These are phyloP conservation scores for Arthrobotrys musiformis DNA, from an alignment of 2,329 filamentous ascomycete genomes.

Conservation along the genomic window DNA sequence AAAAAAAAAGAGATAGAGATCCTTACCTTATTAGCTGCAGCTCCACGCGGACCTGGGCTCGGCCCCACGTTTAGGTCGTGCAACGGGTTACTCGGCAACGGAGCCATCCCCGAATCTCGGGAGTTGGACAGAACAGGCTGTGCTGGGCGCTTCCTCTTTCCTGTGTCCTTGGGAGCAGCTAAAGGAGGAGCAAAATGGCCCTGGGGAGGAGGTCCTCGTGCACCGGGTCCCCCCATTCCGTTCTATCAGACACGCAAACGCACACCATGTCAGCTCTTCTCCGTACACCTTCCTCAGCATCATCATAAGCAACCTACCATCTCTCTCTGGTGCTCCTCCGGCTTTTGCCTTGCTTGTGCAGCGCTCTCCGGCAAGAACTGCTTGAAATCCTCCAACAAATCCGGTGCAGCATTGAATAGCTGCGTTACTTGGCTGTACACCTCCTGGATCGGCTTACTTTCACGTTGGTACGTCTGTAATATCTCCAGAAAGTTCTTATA, in stretches of 20 bases:
- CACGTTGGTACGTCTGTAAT: conserved; percentile 94
- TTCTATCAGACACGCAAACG: conserved; percentile 18
- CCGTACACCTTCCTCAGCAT: background rate
- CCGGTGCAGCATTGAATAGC: conserved; percentile 90
- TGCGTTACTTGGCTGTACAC: conserved; percentile 97
- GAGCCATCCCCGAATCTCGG: conserved; percentile 36
- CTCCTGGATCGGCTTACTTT: conserved; percentile 98
- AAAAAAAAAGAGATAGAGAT: background rate
- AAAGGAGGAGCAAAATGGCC: conserved; percentile 88
- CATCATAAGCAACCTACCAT: conserved; percentile 16
- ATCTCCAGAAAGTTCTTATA: conserved; percentile 99
- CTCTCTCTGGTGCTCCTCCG: conserved; percentile 65
- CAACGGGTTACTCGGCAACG: conserved; percentile 32
- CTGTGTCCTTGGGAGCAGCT: conserved; percentile 87
- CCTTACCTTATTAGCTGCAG: conserved; percentile 48
- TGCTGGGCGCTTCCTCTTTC: conserved; percentile 72
- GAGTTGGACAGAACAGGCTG: conserved; percentile 37
- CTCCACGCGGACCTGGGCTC: conserved; percentile 34
- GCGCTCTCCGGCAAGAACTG: conserved; percentile 95
- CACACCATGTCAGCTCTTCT: background rate
- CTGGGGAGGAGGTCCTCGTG: conserved; percentile 76
- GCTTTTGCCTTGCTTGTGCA: conserved; percentile 72
- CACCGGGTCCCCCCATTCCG: conserved; percentile 63
- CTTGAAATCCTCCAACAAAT: conserved; percentile 97
- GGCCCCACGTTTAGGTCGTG: conserved; percentile 34